Percentiles rank a stretch among this genome's conserved stretches.
phyloP scores from a whole-genome alignment of 129 eudicot genomes.

The Silybum marianum region DNA sequence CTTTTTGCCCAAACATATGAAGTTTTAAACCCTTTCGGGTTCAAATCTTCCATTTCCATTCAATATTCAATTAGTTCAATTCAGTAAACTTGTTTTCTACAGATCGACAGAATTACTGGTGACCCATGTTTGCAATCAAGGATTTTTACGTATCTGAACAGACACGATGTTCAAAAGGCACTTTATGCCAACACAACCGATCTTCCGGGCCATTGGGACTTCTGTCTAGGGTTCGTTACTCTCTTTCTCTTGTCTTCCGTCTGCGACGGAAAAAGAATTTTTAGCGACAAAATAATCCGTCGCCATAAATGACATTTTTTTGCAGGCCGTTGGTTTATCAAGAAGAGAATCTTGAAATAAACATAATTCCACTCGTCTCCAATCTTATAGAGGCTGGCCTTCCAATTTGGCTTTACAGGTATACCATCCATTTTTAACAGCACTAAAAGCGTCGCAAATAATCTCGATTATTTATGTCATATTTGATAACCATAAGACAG shows the following conservation, averaged over 20 bases:
- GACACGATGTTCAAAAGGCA: constrained; percentile 43
- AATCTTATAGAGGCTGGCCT: constrained; percentile 33
- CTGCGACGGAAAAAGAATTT: not conserved
- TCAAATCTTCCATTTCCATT: not conserved
- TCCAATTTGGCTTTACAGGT: constrained; percentile 43
- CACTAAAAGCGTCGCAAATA: not conserved
- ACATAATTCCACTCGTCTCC: constrained; percentile 39
- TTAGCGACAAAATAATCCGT: not conserved
- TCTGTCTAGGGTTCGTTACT: constrained; percentile 30
- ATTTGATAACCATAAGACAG: too few relatives aligned
- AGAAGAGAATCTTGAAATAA: constrained; percentile 41
- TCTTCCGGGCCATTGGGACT: constrained; percentile 41
- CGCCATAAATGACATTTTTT: not conserved
- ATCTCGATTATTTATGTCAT: not conserved
- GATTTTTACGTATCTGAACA: constrained; percentile 37
- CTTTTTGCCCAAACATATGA: not conserved
- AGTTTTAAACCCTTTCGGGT: not conserved
- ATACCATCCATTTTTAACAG: not conserved
- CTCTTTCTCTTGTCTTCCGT: not conserved
- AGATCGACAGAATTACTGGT: constrained; percentile 32
- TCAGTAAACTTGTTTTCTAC: not conserved
- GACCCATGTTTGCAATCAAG: constrained; percentile 37
- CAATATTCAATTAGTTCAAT: not conserved
- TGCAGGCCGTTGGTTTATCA: constrained; percentile 43
- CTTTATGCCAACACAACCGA: constrained; percentile 47